Base-by-base conservation (phyloP, 108 stramenopile genomes). In the Cyclotella distinguenda region DNA sequence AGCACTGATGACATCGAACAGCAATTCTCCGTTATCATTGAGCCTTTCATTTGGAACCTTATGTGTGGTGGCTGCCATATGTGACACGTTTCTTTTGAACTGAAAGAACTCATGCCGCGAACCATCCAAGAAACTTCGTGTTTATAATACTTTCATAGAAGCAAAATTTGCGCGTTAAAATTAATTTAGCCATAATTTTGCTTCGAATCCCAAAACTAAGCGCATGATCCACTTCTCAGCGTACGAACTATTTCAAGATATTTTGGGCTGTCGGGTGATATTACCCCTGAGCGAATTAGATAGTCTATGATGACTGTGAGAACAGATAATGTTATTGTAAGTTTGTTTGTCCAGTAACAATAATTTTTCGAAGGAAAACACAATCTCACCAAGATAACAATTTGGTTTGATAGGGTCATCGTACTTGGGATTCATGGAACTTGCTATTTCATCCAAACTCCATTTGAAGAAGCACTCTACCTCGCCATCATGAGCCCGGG, bases 391-490 rank as follows among this genome's bases (percentile, higher is more conserved):
- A 23, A 76, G 64, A 49, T 93, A 90, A 47, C 92, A 94, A 51
- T 96, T 96, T 9, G 96, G 93, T 67, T 96, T 96, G 66, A 91
- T 90, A n/a, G 86, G 82, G 60, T 91, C 88, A 35, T 67, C 31
- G 33, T 64, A 84, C 32, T 83, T 77, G 5, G 62, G 68, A 32
- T 75, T 64, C 74, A 93, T 82, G 19, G 78, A 68, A 48, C 58
- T 64, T 64, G 80, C 75, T 25, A 87, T 64, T 35, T 94, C 73
- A 4, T 86, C 74, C 13, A 93, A 53, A 8, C 39, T 49, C 86
- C 87, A 86, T 4, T 81, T 77, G 50, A 90, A 85, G 82, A 96
- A 96, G 35, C 69, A 72, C 28, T 94, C 86, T 26, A 94, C 92
- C 70, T 96, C 96, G 36, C 96, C 96, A 77, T 96, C 96, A 23